phyloP scores from a whole-genome alignment of 768 basidiomycete genomes.

The Russula vinacea region DNA sequence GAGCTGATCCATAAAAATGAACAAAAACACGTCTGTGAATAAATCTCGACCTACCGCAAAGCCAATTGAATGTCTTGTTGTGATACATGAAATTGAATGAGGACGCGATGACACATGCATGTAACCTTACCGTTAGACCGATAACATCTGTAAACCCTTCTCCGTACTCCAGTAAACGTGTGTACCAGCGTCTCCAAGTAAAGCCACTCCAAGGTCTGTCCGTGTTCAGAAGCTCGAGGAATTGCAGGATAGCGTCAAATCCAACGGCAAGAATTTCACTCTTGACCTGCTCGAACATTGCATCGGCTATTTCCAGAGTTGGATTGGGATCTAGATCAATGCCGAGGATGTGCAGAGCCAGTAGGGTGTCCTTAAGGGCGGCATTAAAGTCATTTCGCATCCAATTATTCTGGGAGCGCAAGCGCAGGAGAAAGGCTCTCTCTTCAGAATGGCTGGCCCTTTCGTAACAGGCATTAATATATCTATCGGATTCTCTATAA shows the following conservation, averaged over 20 bases:
- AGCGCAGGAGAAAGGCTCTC: slow-evolving; percentile 52
- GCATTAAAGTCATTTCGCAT: slow-evolving; percentile 53
- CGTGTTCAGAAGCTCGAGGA: slow-evolving; percentile 58
- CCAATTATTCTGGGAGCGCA: slow-evolving; percentile 64
- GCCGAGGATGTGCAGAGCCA: slow-evolving; percentile 58
- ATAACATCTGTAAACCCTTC: slow-evolving; percentile 59
- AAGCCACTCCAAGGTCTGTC: slow-evolving; percentile 59
- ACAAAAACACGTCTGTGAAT: not conserved
- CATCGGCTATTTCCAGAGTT: slow-evolving; percentile 51
- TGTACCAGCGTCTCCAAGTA: slow-evolving; percentile 67
- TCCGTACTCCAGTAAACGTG: slow-evolving; percentile 68
- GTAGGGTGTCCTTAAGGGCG: slow-evolving; percentile 56
- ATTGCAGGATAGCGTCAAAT: slow-evolving; percentile 64
- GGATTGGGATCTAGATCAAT: slow-evolving; percentile 57
- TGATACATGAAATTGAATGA: slow-evolving; percentile 8
- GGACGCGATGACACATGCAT: not conserved
- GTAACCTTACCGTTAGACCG: slow-evolving; percentile 52
- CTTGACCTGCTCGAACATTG: slow-evolving; percentile 68
- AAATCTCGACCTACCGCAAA: slow-evolving; percentile 44
- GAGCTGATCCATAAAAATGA: slow-evolving; percentile 40
- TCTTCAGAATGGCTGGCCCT: slow-evolving; percentile 52
- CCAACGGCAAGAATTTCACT: slow-evolving; percentile 68
- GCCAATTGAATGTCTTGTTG: slow-evolving; percentile 61
- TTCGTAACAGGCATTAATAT: slow-evolving; percentile 53
- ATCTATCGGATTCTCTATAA: slow-evolving; percentile 48